Evolutionary conservation across 257 asterid genomes (phyloP).

Genomic region (Nicotiana knightiana): DNA sequence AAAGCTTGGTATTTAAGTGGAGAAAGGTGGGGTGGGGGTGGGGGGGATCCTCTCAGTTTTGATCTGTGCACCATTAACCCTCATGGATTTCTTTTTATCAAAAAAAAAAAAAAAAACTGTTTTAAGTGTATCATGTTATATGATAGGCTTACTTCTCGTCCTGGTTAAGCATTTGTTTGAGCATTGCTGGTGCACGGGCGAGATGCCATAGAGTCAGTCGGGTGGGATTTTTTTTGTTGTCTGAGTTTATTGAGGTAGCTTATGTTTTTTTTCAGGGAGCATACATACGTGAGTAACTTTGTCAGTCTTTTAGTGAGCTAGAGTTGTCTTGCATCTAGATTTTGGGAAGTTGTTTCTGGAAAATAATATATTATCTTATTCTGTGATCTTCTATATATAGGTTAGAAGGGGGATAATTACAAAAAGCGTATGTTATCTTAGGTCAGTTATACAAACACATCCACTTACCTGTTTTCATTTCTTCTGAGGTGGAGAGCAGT

Average conservation of each 20-base stretch:
- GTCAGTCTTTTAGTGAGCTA: neutral
- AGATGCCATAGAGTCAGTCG: neutral
- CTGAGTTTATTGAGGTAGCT: neutral
- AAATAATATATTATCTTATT: neutral
- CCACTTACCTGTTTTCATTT: neutral
- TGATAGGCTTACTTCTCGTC: neutral
- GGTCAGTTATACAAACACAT: neutral
- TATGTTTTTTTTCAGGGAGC: neutral
- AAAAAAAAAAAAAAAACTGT: neutral
- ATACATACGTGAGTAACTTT: neutral
- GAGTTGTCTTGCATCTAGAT: neutral
- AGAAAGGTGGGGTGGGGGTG: too few species aligned
- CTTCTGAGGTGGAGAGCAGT: neutral
- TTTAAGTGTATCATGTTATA: neutral
- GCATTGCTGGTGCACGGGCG: neutral
- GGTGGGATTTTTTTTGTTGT: neutral
- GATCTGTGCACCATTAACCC: too few species aligned
- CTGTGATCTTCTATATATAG: neutral
- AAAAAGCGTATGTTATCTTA: neutral
- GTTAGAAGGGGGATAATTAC: neutral
- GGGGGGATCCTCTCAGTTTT: too few species aligned
- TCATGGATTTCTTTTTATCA: too few species aligned
- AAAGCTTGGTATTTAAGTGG: too few species aligned
- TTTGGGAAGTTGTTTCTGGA: conserved; percentile 6
- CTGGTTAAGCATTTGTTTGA: neutral